Percentiles rank a stretch among this genome's conserved stretches.
Evolutionary conservation across 768 basidiomycete genomes (phyloP).

Genomic region (Leccinum obscurum): DNA sequence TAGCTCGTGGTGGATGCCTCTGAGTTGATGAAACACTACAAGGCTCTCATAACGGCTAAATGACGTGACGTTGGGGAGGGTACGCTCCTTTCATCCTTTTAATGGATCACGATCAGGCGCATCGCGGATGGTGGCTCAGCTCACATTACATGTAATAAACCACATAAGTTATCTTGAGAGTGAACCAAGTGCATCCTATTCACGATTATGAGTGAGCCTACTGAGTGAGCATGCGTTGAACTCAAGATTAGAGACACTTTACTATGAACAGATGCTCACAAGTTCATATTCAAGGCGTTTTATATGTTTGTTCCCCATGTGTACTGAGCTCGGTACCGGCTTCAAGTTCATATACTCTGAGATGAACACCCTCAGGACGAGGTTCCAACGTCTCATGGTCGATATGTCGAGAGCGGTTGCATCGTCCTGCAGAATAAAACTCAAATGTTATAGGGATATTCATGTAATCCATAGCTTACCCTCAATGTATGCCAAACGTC

Average conservation of each 20-base stretch:
- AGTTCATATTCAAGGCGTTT: slow-evolving; percentile 47
- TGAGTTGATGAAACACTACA: slow-evolving; percentile 43
- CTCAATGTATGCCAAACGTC: slow-evolving; percentile 80
- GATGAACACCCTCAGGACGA: slow-evolving; percentile 84
- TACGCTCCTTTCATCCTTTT: slow-evolving; percentile 7
- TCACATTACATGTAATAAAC: not conserved
- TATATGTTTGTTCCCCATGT: slow-evolving; percentile 25
- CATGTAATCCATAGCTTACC: slow-evolving; percentile 43
- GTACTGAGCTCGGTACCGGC: slow-evolving; percentile 43
- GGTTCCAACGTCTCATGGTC: slow-evolving; percentile 87
- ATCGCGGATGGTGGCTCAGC: not conserved
- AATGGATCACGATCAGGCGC: not conserved
- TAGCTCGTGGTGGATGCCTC: slow-evolving; percentile 41
- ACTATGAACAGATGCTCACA: slow-evolving; percentile 34
- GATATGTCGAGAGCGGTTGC: slow-evolving; percentile 80
- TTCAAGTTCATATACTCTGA: slow-evolving; percentile 82
- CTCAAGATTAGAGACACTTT: not conserved
- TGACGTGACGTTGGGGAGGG: slow-evolving; percentile 19
- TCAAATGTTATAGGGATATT: slow-evolving; percentile 1
- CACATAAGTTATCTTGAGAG: slow-evolving; percentile 1
- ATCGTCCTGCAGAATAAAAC: slow-evolving; percentile 65
- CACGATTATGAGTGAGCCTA: slow-evolving; percentile 15
- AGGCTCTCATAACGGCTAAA: slow-evolving; percentile 33
- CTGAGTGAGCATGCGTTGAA: slow-evolving; percentile 15
- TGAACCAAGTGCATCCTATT: not conserved